Evolutionary conservation across 176 grass and related monocot genomes (phyloP).

Genomic region (Zoysia pacifica): DNA sequence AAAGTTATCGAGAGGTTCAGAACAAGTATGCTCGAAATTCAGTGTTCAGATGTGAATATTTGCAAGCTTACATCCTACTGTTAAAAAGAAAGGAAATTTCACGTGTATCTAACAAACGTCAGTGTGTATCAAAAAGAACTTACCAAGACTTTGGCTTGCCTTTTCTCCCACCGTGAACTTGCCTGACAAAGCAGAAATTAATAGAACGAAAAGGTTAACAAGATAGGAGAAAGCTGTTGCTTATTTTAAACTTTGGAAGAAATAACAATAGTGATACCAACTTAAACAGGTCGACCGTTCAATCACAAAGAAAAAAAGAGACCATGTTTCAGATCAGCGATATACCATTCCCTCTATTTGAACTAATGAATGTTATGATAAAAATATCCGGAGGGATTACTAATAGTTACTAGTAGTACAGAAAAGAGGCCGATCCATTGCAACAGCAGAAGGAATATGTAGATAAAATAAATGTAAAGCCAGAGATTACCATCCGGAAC

Average conservation of each 20-base stretch:
- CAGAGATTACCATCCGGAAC: slow-evolving; percentile 82
- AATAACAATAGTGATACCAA: background rate
- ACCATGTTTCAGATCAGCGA: background rate
- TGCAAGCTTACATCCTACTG: background rate
- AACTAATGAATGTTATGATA: background rate
- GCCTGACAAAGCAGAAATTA: slow-evolving; percentile 55
- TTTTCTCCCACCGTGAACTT: slow-evolving; percentile 82
- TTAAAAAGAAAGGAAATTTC: slow-evolving; percentile 3
- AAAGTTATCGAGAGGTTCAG: slow-evolving; percentile 2
- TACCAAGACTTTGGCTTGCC: slow-evolving; percentile 96
- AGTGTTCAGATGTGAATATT: slow-evolving; percentile 1
- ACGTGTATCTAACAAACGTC: slow-evolving; percentile 4
- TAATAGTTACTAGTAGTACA: background rate
- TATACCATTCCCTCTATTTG: background rate
- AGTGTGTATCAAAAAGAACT: slow-evolving; percentile 25
- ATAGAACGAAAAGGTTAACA: background rate
- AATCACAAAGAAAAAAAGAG: background rate
- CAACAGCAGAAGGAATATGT: background rate
- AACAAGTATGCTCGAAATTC: background rate
- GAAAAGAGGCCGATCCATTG: slow-evolving; percentile 12
- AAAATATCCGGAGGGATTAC: background rate
- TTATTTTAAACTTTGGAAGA: slow-evolving; percentile 2
- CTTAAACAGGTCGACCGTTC: slow-evolving; percentile 8
- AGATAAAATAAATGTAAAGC: background rate
- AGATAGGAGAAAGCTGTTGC: background rate